Evolutionary conservation across 352 stramenopile genomes (phyloP), one percentile per base, ranked within the genome.

Genomic region (Elongisporangium anandrum): DNA sequence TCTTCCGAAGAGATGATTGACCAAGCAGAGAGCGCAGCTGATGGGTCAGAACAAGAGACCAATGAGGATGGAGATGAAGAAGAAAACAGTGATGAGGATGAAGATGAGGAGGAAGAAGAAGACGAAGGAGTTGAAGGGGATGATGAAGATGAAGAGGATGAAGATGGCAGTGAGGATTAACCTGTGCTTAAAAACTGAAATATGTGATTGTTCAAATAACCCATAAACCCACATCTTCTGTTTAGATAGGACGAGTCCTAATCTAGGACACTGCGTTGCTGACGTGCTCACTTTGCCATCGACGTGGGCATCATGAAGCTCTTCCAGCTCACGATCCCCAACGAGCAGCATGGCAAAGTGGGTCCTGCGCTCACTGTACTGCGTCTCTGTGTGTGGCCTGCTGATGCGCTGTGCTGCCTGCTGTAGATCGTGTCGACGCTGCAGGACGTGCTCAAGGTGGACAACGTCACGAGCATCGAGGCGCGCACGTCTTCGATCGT

Each of bases 241-340:
- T n/a, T n/a, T n/a, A n/a, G n/a, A 12, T 17, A 45, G 34, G 34
- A 45, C 10, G 1, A 17, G 17, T 45, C 34, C 34, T 45, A 45
- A 45, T 16, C 34, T 45, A 45, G 34, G 34, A 45, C 34, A 17
- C 17, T 45, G 34, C 13, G 4, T 12, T 45, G 34, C 0, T 45
- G 34, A 45, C 34, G 34, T 45, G 34, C 34, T 45, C 34, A 45
- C 34, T 17, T 12, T 45, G 34, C 0, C 12, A 45, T 12, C 17
- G 34, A 45, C 34, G 34, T 45, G 34, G 34, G 34, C 34, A 45
- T 34, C 24, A 94, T 92, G 85, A 94, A 94, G 82, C 85, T 94
- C 63, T 94, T 94, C 77, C 85, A 94, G 70, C 81, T 94, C 52
- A 94, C 85, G 61, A 72, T 94, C 50, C 85, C 85, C 21, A 92